Evolutionary conservation across 371 early-diverging fungal species (phyloP).

Genomic region (Mortierella sp.): DNA sequence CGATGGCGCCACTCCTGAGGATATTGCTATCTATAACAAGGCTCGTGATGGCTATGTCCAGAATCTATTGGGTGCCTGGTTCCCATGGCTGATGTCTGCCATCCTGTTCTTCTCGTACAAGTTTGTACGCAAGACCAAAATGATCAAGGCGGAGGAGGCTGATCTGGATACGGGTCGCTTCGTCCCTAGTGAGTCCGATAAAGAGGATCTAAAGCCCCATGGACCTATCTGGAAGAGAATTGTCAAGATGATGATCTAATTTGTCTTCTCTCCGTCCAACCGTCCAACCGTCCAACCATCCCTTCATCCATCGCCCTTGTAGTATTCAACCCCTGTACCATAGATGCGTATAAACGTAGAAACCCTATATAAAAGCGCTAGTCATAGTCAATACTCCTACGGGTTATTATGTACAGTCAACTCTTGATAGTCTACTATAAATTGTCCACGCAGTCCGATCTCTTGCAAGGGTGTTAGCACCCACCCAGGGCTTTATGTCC

Average conservation of each 20-base stretch:
- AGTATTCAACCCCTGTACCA: no score
- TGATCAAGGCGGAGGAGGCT: constrained; percentile 63
- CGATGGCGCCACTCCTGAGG: constrained; percentile 13
- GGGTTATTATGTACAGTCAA: no score
- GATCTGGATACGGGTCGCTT: constrained; percentile 64
- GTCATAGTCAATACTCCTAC: no score
- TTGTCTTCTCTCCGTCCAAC: no score
- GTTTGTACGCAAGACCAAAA: constrained; percentile 57
- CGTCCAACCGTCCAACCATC: no score
- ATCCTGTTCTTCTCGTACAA: constrained; percentile 64
- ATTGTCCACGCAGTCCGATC: no score
- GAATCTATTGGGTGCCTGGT: constrained; percentile 37
- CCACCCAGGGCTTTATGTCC: no score
- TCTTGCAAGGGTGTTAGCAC: no score
- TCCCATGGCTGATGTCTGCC: constrained; percentile 41
- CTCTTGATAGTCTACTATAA: no score
- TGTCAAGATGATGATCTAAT: constrained; percentile 28
- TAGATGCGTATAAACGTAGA: no score
- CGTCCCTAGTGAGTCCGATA: constrained; percentile 33
- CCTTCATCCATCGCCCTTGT: no score
- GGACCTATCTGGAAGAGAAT: constrained; percentile 33
- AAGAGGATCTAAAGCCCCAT: constrained; percentile 25
- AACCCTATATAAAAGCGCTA: no score
- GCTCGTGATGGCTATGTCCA: constrained; percentile 29
- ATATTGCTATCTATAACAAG: background rate